These are phyloP conservation scores for Przewalskia tangutica DNA, from an alignment of 257 asterid species.

Conservation along the genomic window DNA sequence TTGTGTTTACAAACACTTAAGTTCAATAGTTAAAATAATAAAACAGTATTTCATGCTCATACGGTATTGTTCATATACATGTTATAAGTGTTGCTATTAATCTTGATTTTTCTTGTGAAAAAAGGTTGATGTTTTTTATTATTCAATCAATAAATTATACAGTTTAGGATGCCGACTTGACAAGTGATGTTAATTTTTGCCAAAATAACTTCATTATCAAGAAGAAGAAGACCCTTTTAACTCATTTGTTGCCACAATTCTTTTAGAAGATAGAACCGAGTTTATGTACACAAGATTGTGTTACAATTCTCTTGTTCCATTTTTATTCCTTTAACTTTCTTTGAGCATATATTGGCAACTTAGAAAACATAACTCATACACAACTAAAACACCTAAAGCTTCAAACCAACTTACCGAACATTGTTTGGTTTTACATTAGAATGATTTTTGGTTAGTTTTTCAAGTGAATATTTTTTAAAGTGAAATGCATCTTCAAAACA, in stretches of 20 bases:
- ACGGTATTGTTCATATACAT: background rate
- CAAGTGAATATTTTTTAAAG: background rate
- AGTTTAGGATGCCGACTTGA: background rate
- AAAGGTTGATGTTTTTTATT: background rate
- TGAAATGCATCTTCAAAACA: background rate
- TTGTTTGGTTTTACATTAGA: background rate
- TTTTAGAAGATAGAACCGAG: background rate
- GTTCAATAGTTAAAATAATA: too few species aligned
- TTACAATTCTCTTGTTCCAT: background rate
- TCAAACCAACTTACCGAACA: background rate
- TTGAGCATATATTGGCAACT: background rate
- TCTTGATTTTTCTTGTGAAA: background rate
- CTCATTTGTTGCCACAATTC: background rate
- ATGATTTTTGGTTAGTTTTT: background rate
- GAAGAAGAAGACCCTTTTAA: background rate
- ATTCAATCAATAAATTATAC: background rate
- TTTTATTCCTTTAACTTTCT: background rate
- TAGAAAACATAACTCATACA: background rate
- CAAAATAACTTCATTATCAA: background rate
- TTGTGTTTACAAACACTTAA: background rate
- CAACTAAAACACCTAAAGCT: background rate
- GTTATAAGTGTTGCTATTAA: background rate
- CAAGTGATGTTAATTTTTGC: background rate
- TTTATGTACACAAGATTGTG: background rate
- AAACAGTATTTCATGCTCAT: too few species aligned